Conservation (phyloP, 2,329 filamentous ascomycete genomes). For the Penicillium sp. region DNA sequence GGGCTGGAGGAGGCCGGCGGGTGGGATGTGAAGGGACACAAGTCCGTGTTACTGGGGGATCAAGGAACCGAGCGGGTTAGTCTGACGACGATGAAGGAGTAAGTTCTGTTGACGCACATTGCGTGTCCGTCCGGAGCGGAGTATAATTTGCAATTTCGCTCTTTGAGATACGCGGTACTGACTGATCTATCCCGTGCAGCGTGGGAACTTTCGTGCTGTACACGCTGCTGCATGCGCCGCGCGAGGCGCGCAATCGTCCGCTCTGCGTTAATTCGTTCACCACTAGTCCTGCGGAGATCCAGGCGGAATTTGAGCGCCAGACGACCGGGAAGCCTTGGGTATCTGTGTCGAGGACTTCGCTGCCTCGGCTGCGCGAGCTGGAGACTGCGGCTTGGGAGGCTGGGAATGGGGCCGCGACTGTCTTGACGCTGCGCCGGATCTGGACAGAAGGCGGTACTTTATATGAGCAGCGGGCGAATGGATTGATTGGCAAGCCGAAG, state of each 20-base stretch:
- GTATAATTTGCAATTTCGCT: not conserved
- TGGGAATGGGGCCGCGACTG: conserved; percentile 52
- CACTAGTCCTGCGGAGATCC: conserved; percentile 59
- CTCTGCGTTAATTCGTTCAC: conserved; percentile 71
- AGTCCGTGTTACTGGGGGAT: conserved; percentile 60
- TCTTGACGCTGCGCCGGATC: conserved; percentile 63
- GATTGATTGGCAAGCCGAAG: conserved; percentile 53
- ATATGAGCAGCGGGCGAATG: conserved; percentile 67
- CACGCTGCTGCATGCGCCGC: conserved; percentile 53
- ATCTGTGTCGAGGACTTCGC: conserved; percentile 49
- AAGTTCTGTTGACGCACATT: too few species aligned
- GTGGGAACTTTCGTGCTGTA: conserved; percentile 66
- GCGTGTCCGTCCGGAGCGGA: too few species aligned
- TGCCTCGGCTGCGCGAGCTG: conserved; percentile 53
- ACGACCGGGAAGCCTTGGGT: conserved; percentile 56
- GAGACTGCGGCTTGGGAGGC: conserved; percentile 61
- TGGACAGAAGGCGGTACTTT: conserved; percentile 71
- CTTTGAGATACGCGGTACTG: conserved; percentile 1
- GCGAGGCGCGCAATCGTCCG: conserved; percentile 54
- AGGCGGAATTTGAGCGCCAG: conserved; percentile 67
- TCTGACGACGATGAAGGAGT: conserved; percentile 71
- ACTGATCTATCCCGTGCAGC: conserved; percentile 36
- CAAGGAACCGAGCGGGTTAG: conserved; percentile 59
- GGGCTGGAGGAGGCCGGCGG: conserved; percentile 50
- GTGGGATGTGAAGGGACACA: conserved; percentile 58